Conservation (phyloP, 768 basidiomycete genomes). For the Calvatia gigantea region DNA sequence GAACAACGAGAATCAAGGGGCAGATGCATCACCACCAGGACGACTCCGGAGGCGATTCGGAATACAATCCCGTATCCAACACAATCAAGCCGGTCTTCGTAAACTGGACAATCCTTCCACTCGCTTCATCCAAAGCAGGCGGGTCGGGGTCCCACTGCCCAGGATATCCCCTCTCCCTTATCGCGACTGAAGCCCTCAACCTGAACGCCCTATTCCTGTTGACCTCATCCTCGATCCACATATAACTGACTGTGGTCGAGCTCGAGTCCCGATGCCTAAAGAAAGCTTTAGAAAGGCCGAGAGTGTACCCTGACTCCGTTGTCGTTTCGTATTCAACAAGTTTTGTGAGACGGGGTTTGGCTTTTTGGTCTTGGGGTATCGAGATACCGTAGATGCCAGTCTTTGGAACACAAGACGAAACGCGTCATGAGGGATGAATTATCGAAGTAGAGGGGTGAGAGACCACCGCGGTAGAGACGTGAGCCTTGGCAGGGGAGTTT, state of each 20-base stretch:
- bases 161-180: conserved; percentile 12
- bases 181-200: conserved; percentile 12
- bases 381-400: conserved; percentile 14
- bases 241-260: conserved; percentile 10
- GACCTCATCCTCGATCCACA: conserved; percentile 12
- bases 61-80: conserved; percentile 11
- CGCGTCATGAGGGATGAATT: conserved; percentile 8
- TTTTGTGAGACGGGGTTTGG: conserved; percentile 11
- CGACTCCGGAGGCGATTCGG: neutral
- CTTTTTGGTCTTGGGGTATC: conserved; percentile 7
- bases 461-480: conserved; percentile 10
- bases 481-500: conserved; percentile 9
- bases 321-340: conserved; percentile 12
- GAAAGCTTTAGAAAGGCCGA: conserved; percentile 9
- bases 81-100: conserved; percentile 14
- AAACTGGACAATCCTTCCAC: conserved; percentile 13
- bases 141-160: conserved; percentile 13
- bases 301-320: conserved; percentile 8
- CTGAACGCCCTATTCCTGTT: conserved; percentile 11
- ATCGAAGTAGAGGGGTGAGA: conserved; percentile 9
- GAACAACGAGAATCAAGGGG: neutral
- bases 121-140: conserved; percentile 8
- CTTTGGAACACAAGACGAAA: conserved; percentile 7
- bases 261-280: conserved; percentile 11
- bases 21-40: conserved; percentile 2